phyloP scores from a whole-genome alignment of 495 filamentous ascomycete genomes.

The Apodospora peruviana region DNA sequence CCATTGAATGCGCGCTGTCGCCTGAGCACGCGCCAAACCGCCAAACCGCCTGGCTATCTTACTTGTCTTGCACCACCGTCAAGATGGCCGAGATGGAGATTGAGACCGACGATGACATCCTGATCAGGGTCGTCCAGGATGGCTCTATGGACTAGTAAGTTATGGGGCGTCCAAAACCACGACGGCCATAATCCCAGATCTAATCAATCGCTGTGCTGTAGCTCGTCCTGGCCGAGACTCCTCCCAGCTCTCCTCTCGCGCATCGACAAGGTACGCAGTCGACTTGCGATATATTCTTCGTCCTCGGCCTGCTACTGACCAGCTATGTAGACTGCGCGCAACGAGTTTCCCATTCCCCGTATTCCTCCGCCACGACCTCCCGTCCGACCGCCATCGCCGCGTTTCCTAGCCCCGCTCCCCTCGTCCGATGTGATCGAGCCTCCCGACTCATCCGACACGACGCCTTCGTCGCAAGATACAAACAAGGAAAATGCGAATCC shows the following conservation, averaged over 20 bases:
- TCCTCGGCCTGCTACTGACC: too few relatives aligned
- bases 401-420: slow-evolving; percentile 39
- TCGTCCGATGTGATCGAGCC: slow-evolving; percentile 45
- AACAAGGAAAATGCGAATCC: slow-evolving; percentile 42
- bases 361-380: slow-evolving; percentile 26
- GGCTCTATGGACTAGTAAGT: slow-evolving; percentile 65
- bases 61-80: slow-evolving; percentile 1
- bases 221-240: slow-evolving; percentile 35
- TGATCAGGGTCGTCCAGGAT: slow-evolving; percentile 58
- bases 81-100: slow-evolving; percentile 38
- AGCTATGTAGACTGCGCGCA: slow-evolving; percentile 35
- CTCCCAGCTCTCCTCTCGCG: slow-evolving; percentile 30
- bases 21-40: slow-evolving; percentile 7
- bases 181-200: slow-evolving; percentile 9
- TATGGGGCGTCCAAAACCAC: not conserved
- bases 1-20: not conserved
- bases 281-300: not conserved
- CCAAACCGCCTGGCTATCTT: not conserved
- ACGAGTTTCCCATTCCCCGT: slow-evolving; percentile 41
- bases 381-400: slow-evolving; percentile 29
- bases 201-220: slow-evolving; percentile 10
- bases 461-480: slow-evolving; percentile 38
- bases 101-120: slow-evolving; percentile 56
- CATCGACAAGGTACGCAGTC: slow-evolving; percentile 32
- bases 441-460: slow-evolving; percentile 29